Conservation (phyloP, 169 alveolate species). For the Eimeria praecox region DNA sequence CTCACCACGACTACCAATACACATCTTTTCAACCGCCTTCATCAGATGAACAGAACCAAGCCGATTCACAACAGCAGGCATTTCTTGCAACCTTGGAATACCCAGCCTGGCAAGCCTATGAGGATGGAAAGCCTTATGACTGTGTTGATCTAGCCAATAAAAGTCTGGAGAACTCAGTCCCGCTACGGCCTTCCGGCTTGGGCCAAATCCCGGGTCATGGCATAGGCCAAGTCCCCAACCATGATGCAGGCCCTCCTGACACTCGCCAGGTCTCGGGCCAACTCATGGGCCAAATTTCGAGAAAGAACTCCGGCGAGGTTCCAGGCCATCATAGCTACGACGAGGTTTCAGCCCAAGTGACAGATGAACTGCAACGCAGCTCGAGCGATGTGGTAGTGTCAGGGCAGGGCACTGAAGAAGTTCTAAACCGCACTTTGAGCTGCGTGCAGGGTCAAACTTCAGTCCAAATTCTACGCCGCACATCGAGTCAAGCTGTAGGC, state of each 20-base stretch:
- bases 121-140: neutral
- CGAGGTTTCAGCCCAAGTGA: neutral
- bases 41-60: neutral
- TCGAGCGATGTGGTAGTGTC: neutral
- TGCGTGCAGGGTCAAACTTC: neutral
- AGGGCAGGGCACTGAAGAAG: neutral
- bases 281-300: neutral
- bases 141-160: neutral
- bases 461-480: neutral
- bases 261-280: neutral
- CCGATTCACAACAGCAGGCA: neutral
- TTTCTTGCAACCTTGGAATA: neutral
- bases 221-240: neutral
- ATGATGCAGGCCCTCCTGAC: neutral
- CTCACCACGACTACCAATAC: neutral
- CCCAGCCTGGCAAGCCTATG: conserved; percentile 12
- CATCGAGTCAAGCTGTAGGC: neutral
- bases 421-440: neutral
- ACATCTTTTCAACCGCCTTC: neutral
- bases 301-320: neutral
- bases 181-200: neutral
- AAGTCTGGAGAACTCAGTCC: neutral
- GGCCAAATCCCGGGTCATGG: neutral
- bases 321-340: neutral
- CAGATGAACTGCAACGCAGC: neutral